Base-by-base conservation (phyloP, 176 grass and related monocot species). In the Oropetium thomaeum region DNA sequence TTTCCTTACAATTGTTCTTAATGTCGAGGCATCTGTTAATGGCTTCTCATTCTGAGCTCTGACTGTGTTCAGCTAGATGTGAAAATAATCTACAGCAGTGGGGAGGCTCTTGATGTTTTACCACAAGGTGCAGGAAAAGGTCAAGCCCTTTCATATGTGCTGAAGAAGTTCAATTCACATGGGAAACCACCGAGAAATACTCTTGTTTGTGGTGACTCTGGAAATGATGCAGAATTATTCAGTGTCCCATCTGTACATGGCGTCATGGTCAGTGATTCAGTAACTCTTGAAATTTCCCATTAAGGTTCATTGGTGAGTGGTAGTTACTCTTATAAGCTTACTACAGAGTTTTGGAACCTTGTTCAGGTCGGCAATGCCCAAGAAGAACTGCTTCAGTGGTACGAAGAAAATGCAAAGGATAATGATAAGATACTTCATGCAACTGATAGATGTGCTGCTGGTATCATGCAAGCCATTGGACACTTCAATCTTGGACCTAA, bases 191-290 rank as follows among this genome's bases (percentile, higher is more conserved):
- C 95, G 5, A 83, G 69, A 14, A 94, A 86, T 53, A 91, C 82
- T 71, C 95, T 98, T 88, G 95, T 87, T 70, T 98, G 95, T 61
- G 95, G 95, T 23, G 89, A 94, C 78, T 94, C 95, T 52, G 91
- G 91, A 44, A 94, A 98, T 41, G 95, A 94, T 77, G 91, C 86
- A 40, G 95, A 98, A 81, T 74, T 94, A 66, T 94, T 98, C 75
- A 92, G 79, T 57, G 82, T 98, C 79, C 85, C 76, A 69, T 92
- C 81, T 69, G 84, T 84, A 12, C 48, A 92, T 31, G 95, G 89
- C 67, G 91, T 98, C 78, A 92, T 98, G 91, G 95, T 94, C 61
- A 82, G 88, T 86, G n/a, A 60, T 35, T 70, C 9, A 26, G 8
- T 71, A 74, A 48, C 41, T 10, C 15, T 65, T 60, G 7, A 77